Base-by-base conservation (phyloP, 106 monocot genomes). In the Vanilla planifolia region DNA sequence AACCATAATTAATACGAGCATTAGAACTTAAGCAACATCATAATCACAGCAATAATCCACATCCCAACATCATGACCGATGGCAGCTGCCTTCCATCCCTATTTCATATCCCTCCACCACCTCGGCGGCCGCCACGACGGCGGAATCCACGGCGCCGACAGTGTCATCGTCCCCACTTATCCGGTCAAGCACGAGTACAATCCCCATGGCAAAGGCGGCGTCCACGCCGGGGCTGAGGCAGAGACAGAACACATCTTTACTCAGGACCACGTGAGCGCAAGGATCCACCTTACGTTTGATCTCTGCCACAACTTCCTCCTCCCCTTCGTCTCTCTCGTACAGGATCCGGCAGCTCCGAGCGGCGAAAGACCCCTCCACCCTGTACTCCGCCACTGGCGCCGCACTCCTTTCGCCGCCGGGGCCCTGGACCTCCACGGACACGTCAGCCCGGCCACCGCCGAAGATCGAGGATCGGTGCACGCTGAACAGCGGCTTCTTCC, bases 121-220 rank as follows among this genome's bases (percentile, higher is more conserved):
- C 33, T 57, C 57, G 19, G 32, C 57, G n/a, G 34, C 34, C 34
- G 20, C 33, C 7, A 57, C 57, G 33, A 34, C 57, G 34, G 33
- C 33, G 8, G 57, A 8, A 57, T 35, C 57, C 33, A 57, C 20
- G 20, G 3, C 57, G 34, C 7, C 35, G 8, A n/a, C 33, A 21
- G 9, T 1, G 19, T 57, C 57, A 5, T 57, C 34, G 10, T 57
- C 57, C 20, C 72, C 52, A 51, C 41, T 63, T 40, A 98, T 82
- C 76, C 70, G 83, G 55, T 98, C 92, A n/a, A 98, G 85, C 35
- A 82, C 85, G 26, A 98, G 81, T 8, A 98, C 73, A 40, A 98
- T 48, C 5, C 98, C 98, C 92, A 98, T 98, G 51, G 77, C 79
- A 41, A 98, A 88, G 19, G 98, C 88, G 3, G 98, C 84, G 33